Evolutionary conservation across 2,329 filamentous ascomycete species (phyloP).

Genomic region (Fusarium keratoplasticum): DNA sequence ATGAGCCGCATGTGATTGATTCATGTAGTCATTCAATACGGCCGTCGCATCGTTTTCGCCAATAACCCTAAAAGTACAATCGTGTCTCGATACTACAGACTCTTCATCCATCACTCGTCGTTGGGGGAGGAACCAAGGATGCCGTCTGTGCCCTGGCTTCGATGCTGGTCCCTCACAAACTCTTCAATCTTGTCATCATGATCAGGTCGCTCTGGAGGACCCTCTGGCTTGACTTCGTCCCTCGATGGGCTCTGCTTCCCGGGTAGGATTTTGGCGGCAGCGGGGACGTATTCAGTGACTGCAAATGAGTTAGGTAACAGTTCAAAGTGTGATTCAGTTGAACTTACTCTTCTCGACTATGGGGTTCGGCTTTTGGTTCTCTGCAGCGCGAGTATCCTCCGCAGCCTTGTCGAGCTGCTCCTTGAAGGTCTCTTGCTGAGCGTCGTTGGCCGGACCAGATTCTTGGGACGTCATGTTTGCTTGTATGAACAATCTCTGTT

Average conservation of each 20-base stretch:
- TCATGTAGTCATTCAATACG: constrained; percentile 10
- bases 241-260: constrained; percentile 44
- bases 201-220: constrained; percentile 57
- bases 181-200: constrained; percentile 64
- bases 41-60: constrained; percentile 12
- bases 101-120: constrained; percentile 20
- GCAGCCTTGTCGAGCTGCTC: constrained; percentile 58
- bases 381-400: constrained; percentile 45
- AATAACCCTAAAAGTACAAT: constrained; percentile 9
- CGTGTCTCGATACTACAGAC: not conserved
- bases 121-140: constrained; percentile 31
- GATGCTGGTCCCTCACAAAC: constrained; percentile 65
- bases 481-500: not conserved
- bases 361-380: constrained; percentile 47
- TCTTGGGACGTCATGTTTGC: constrained; percentile 32
- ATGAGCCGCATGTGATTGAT: constrained; percentile 1
- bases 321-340: not conserved
- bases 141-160: constrained; percentile 54
- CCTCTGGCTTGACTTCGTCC: constrained; percentile 37
- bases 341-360: constrained; percentile 57
- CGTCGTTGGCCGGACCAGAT: constrained; percentile 10
- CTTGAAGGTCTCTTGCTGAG: constrained; percentile 52
- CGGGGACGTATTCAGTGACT: constrained; percentile 60
- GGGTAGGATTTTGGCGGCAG: constrained; percentile 56
- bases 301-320: constrained; percentile 15